phyloP scores from a whole-genome alignment of 352 stramenopile genomes.

The Globisporangium mamillatum region DNA sequence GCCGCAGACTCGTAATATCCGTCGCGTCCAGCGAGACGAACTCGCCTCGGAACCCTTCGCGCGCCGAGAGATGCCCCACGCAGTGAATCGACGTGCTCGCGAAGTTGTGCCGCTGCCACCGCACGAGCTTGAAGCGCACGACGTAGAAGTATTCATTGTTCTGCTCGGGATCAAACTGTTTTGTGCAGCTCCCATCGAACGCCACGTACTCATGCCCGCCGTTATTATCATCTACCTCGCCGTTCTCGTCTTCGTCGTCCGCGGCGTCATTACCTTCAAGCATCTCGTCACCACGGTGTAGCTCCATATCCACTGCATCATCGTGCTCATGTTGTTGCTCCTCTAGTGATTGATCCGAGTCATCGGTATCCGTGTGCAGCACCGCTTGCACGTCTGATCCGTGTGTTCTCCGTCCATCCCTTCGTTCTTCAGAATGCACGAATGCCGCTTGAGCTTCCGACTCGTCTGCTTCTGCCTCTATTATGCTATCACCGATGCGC shows the following conservation, averaged over 20 bases:
- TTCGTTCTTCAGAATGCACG: neutral
- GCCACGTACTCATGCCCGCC: conserved; percentile 5
- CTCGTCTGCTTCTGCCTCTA: neutral
- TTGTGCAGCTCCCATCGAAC: conserved; percentile 11
- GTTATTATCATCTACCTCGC: neutral
- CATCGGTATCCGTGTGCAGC: neutral
- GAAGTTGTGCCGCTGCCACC: conserved; percentile 27
- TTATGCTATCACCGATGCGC: neutral
- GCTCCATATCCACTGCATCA: neutral
- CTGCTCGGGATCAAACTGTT: conserved; percentile 9
- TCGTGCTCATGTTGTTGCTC: conserved; percentile 9
- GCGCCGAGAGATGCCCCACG: conserved; percentile 17
- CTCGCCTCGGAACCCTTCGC: conserved; percentile 17
- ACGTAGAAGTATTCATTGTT: conserved; percentile 26
- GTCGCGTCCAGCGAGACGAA: conserved; percentile 16
- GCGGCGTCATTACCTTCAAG: neutral
- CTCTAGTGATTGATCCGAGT: neutral
- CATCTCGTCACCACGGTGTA: neutral
- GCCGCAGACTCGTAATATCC: neutral
- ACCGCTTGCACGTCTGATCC: neutral
- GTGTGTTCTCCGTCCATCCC: neutral
- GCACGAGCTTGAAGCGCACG: conserved; percentile 48
- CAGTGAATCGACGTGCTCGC: conserved; percentile 20
- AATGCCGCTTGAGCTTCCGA: neutral
- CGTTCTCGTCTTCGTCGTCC: neutral